Evolutionary conservation across 148 eudicot species (phyloP).

Genomic region (Agrostemma githago): DNA sequence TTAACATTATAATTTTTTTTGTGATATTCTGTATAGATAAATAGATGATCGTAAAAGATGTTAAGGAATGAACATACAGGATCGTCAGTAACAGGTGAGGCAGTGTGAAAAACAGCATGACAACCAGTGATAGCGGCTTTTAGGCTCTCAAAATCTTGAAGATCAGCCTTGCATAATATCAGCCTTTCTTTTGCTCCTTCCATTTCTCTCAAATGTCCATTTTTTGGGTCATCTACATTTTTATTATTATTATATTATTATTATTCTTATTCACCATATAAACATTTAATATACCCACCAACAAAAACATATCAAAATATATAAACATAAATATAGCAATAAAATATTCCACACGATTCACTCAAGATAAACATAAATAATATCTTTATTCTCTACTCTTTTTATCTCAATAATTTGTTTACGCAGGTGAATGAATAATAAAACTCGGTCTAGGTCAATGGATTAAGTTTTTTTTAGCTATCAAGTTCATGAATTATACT

Average conservation of each 20-base stretch:
- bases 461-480: too few relatives aligned
- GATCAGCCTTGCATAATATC: constrained; percentile 73
- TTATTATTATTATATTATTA: too few relatives aligned
- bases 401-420: too few relatives aligned
- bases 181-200: constrained; percentile 88
- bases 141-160: constrained; percentile 67
- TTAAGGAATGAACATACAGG: constrained; percentile 43
- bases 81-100: constrained; percentile 94
- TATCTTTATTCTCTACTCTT: too few relatives aligned
- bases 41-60: background rate
- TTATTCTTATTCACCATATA: constrained; percentile 7
- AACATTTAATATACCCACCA: background rate
- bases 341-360: background rate
- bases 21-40: too few relatives aligned
- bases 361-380: too few relatives aligned
- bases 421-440: too few relatives aligned
- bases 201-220: constrained; percentile 68
- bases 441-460: too few relatives aligned
- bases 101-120: constrained; percentile 90
- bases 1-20: too few relatives aligned
- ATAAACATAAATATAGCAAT: background rate
- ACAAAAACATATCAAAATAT: background rate
- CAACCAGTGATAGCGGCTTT: constrained; percentile 76
- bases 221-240: constrained; percentile 74
- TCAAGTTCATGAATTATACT: too few relatives aligned